Conservation (phyloP, 1,139 yeast species). For the Suhomyces yuchorum region DNA sequence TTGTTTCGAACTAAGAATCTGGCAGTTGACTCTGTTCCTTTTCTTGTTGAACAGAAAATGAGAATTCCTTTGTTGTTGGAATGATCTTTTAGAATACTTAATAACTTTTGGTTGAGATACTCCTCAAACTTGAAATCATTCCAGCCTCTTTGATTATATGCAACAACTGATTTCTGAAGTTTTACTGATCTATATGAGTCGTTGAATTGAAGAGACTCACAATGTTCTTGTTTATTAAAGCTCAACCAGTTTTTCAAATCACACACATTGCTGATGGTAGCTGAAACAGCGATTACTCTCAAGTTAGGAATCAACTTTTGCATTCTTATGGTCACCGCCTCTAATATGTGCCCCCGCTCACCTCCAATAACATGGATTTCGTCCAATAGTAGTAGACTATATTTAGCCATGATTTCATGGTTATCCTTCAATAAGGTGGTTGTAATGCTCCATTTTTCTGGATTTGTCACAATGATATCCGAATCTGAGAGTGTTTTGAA, state of each 20-base stretch:
- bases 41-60: constrained; percentile 57
- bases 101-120: background rate
- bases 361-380: constrained; percentile 54
- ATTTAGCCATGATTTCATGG: constrained; percentile 23
- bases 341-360: constrained; percentile 52
- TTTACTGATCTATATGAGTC: constrained; percentile 50
- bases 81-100: constrained; percentile 38
- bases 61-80: constrained; percentile 45
- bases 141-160: constrained; percentile 31
- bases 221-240: constrained; percentile 22
- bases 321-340: constrained; percentile 56
- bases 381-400: constrained; percentile 46
- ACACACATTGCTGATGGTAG: constrained; percentile 53
- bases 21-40: constrained; percentile 49
- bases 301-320: constrained; percentile 37
- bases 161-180: constrained; percentile 44
- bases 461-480: constrained; percentile 54
- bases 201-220: constrained; percentile 38
- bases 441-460: constrained; percentile 59
- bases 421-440: constrained; percentile 53
- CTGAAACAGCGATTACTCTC: constrained; percentile 55
- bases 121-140: constrained; percentile 20
- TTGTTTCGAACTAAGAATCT: constrained; percentile 28
- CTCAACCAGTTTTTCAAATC: constrained; percentile 52
- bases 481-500: constrained; percentile 43